A percentile compares a stretch with the other conserved stretches of the same genome.
Evolutionary conservation across 805 yeast genomes (phyloP).

Genomic region (Wickerhamiella kurtzmanii): DNA sequence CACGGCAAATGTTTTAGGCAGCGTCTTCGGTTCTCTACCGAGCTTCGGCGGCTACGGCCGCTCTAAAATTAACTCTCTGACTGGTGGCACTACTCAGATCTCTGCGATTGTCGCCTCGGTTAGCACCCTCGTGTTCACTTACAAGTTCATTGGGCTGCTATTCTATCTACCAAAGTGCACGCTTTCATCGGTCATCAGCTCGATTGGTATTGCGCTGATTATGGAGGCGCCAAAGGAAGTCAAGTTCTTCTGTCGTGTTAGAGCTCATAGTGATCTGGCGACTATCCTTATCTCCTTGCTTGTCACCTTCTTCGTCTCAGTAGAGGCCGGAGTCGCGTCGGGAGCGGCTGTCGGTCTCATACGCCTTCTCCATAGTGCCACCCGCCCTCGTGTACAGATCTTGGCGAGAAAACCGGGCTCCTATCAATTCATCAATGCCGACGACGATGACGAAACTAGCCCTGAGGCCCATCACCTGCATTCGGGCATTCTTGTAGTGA

Average conservation of each 20-base stretch:
- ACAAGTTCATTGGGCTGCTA: constrained; percentile 45
- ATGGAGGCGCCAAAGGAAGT: constrained; percentile 79
- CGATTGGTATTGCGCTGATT: constrained; percentile 60
- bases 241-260: constrained; percentile 53
- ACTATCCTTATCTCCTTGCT: constrained; percentile 53
- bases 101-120: constrained; percentile 78
- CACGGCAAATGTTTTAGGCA: constrained; percentile 48
- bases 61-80: constrained; percentile 71
- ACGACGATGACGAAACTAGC: constrained; percentile 29
- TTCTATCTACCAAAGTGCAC: constrained; percentile 68
- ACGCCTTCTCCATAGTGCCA: constrained; percentile 66
- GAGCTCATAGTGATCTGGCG: constrained; percentile 64
- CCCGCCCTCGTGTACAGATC: constrained; percentile 73
- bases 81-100: constrained; percentile 77
- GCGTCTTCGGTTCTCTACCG: constrained; percentile 53
- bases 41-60: constrained; percentile 95
- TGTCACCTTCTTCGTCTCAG: constrained; percentile 57
- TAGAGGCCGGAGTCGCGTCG: constrained; percentile 81
- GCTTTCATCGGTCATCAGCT: constrained; percentile 64
- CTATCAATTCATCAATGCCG: constrained; percentile 55
- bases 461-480: constrained; percentile 24
- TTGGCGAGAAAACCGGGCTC: constrained; percentile 56
- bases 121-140: constrained; percentile 52
- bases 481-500: constrained; percentile 64
- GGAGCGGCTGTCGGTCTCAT: constrained; percentile 73